Evolutionary conservation across 2,329 filamentous ascomycete genomes (phyloP).

Genomic region (Colletotrichum sublineola): DNA sequence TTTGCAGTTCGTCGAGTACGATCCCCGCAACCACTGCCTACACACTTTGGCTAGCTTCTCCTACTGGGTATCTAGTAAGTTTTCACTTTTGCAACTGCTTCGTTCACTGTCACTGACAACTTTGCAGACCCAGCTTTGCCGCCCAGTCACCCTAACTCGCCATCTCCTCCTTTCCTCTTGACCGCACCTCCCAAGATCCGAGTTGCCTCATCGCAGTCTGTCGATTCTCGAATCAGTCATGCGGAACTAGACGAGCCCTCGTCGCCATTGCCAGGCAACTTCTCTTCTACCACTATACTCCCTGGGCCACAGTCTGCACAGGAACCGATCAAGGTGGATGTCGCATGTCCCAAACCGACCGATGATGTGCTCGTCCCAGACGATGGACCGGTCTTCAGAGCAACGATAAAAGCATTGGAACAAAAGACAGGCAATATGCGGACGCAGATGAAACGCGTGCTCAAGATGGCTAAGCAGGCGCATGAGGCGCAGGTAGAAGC

Average conservation of each 20-base stretch:
- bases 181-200: slow-evolving; percentile 81
- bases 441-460: slow-evolving; percentile 92
- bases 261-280: slow-evolving; percentile 62
- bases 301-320: slow-evolving; percentile 47
- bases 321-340: slow-evolving; percentile 82
- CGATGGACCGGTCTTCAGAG: slow-evolving; percentile 94
- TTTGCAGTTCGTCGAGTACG: slow-evolving; percentile 91
- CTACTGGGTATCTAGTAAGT: slow-evolving; percentile 90
- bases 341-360: slow-evolving; percentile 85
- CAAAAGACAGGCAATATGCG: slow-evolving; percentile 97
- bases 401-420: slow-evolving; percentile 95
- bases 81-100: neutral
- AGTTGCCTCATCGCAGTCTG: slow-evolving; percentile 87
- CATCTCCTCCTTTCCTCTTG: slow-evolving; percentile 80
- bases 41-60: slow-evolving; percentile 92
- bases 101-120: slow-evolving; percentile 43
- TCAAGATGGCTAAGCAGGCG: slow-evolving; percentile 93
- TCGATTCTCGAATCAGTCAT: slow-evolving; percentile 84
- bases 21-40: slow-evolving; percentile 89
- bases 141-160: slow-evolving; percentile 72
- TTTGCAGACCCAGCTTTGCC: slow-evolving; percentile 58
- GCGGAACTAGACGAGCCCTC: slow-evolving; percentile 73
- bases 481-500: slow-evolving; percentile 83
- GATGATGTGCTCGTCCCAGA: slow-evolving; percentile 89
- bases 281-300: slow-evolving; percentile 41